Conservation (phyloP, 2,329 filamentous ascomycete species). For the Esteya vermicola region DNA sequence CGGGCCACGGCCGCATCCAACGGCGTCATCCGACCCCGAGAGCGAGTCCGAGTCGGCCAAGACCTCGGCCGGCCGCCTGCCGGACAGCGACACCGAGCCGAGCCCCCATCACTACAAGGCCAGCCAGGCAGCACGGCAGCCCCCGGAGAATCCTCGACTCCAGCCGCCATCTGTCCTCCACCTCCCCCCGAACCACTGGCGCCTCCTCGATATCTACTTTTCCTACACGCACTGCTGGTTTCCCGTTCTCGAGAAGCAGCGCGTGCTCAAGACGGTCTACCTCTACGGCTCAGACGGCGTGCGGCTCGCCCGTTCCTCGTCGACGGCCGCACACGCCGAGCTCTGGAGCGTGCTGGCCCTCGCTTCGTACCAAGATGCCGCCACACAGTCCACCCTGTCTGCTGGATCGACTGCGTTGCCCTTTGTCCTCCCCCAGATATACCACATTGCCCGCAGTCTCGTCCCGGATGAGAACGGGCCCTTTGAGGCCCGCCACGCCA, state of each 20-base stretch:
- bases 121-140: background rate
- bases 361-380: constrained; percentile 37
- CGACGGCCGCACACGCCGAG: constrained; percentile 19
- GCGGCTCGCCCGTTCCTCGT: background rate
- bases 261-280: background rate
- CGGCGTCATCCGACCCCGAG: constrained; percentile 16
- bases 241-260: constrained; percentile 55
- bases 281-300: background rate
- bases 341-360: constrained; percentile 47
- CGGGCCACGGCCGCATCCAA: constrained; percentile 15
- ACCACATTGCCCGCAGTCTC: constrained; percentile 31
- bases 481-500: constrained; percentile 36
- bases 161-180: background rate
- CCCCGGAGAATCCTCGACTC: background rate
- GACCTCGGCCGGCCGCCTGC: background rate
- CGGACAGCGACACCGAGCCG: background rate
- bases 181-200: constrained; percentile 40
- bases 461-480: constrained; percentile 33
- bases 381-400: constrained; percentile 6
- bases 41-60: background rate
- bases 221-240: constrained; percentile 66
- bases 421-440: constrained; percentile 31
- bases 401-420: constrained; percentile 7
- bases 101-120: too few relatives aligned
- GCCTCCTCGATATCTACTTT: constrained; percentile 58